These are phyloP conservation scores for Psidium friedrichsthalianum DNA, from an alignment of 345 rosid species.

Conservation along the genomic window DNA sequence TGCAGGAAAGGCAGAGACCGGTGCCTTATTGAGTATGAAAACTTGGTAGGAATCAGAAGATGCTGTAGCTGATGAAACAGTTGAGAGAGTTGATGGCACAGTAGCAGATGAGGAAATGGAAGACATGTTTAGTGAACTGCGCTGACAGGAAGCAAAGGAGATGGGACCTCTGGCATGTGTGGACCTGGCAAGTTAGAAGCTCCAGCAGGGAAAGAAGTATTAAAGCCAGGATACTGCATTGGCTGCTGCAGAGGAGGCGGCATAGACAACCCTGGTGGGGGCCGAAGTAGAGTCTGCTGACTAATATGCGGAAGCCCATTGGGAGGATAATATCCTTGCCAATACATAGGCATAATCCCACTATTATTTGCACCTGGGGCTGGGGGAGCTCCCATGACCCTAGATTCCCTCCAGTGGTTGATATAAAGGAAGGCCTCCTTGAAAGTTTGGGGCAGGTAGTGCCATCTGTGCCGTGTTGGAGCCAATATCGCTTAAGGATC, in stretches of 20 bases:
- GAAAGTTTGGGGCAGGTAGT: constrained; percentile 57
- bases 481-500: constrained; percentile 38
- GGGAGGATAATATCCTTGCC: constrained; percentile 83
- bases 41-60: constrained; percentile 49
- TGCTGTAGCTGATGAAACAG: constrained; percentile 21
- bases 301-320: constrained; percentile 75
- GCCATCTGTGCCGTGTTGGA: constrained; percentile 52
- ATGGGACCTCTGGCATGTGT: constrained; percentile 36
- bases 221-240: constrained; percentile 64
- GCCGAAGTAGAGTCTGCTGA: constrained; percentile 71
- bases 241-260: constrained; percentile 61
- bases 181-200: constrained; percentile 41
- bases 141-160: constrained; percentile 28
- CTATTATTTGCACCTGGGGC: constrained; percentile 46
- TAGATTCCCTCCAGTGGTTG: constrained; percentile 63
- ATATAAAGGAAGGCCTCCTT: constrained; percentile 62
- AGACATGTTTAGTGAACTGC: constrained; percentile 19
- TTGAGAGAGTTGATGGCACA: constrained; percentile 7
- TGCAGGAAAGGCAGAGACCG: constrained; percentile 31
- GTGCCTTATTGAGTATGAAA: constrained; percentile 36
- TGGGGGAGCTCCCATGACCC: constrained; percentile 75
- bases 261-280: constrained; percentile 68
- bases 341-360: constrained; percentile 79
- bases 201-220: constrained; percentile 37
- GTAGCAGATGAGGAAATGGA: constrained; percentile 29